Evolutionary conservation across 768 basidiomycete species (phyloP).

Genomic region (Russula earlei): DNA sequence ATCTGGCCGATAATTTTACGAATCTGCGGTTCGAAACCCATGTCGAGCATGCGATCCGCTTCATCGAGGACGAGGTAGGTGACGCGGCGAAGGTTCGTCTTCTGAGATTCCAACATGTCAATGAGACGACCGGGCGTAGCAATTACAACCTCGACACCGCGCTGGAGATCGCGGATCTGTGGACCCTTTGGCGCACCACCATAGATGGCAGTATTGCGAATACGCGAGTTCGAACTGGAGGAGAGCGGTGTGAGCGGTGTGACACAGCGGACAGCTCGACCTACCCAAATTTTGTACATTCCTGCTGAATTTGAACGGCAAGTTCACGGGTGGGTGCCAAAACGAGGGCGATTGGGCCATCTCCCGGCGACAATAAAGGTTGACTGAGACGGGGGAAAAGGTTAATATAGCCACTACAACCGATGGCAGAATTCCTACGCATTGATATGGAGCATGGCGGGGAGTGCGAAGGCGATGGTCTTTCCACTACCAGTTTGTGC

Average conservation of each 20-base stretch:
- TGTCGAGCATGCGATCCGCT: constrained; percentile 99
- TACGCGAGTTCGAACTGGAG: constrained; percentile 78
- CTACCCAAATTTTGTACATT: constrained; percentile 96
- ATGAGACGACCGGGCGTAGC: constrained; percentile 99
- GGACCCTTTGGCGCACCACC: constrained; percentile 98
- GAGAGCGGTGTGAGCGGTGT: constrained; percentile 1
- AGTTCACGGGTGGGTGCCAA: constrained; percentile 97
- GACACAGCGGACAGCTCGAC: constrained; percentile 22
- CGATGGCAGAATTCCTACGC: constrained; percentile 49
- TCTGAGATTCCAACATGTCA: constrained; percentile 95
- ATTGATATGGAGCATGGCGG: constrained; percentile 99
- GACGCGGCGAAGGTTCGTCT: constrained; percentile 91
- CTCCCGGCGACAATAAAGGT: constrained; percentile 85
- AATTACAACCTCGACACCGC: constrained; percentile 95
- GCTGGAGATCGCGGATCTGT: constrained; percentile 94
- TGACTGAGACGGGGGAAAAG: constrained; percentile 43
- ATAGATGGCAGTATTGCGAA: constrained; percentile 97
- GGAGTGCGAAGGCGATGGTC: constrained; percentile 96
- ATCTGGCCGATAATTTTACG: constrained; percentile 97
- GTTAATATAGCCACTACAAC: background rate
- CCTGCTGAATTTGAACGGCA: constrained; percentile 97
- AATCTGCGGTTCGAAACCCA: constrained; percentile 99
- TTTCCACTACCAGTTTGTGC: constrained; percentile 99
- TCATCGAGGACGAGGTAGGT: constrained; percentile 99
- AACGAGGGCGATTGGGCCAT: constrained; percentile 95